phyloP scores from a whole-genome alignment of 352 stramenopile species.

The Globisporangium uncinulatum region DNA sequence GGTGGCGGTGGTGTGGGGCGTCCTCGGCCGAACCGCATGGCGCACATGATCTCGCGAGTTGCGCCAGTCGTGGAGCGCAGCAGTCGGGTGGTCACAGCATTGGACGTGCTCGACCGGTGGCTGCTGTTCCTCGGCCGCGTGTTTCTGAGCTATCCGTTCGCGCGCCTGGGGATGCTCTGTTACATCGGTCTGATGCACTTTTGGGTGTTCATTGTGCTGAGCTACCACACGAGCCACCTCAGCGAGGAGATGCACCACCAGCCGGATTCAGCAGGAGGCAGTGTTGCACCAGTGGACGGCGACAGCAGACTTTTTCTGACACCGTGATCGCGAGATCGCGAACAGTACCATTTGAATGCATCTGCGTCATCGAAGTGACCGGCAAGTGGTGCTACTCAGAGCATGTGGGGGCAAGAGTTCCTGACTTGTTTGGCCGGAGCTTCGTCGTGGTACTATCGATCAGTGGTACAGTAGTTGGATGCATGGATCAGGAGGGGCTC shows the following conservation, averaged over 20 bases:
- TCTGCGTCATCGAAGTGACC: too few relatives aligned
- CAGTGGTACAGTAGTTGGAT: too few relatives aligned
- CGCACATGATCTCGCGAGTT: constrained; percentile 51
- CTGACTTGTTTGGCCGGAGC: too few relatives aligned
- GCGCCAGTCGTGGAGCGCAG: constrained; percentile 70
- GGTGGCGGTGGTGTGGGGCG: constrained; percentile 13
- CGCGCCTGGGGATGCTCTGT: constrained; percentile 60
- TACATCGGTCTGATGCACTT: constrained; percentile 82
- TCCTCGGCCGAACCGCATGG: constrained; percentile 58
- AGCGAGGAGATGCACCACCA: constrained; percentile 65
- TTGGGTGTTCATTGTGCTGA: constrained; percentile 84
- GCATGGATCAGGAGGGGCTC: too few relatives aligned
- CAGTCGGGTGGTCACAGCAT: constrained; percentile 47
- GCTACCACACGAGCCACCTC: constrained; percentile 85
- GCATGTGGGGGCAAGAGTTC: too few relatives aligned
- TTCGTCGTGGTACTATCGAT: too few relatives aligned
- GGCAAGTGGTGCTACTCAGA: too few relatives aligned
- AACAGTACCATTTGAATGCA: too few relatives aligned
- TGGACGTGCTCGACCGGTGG: constrained; percentile 69
- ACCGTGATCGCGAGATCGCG: constrained; percentile 3
- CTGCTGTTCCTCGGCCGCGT: constrained; percentile 73
- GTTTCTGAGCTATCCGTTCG: constrained; percentile 71
- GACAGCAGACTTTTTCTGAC: constrained; percentile 6
- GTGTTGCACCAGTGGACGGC: constrained; percentile 13
- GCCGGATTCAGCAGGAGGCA: constrained; percentile 7